These are phyloP conservation scores for Kockiozyma suomiensis DNA, from an alignment of 805 yeast genomes.

Conservation along the genomic window DNA sequence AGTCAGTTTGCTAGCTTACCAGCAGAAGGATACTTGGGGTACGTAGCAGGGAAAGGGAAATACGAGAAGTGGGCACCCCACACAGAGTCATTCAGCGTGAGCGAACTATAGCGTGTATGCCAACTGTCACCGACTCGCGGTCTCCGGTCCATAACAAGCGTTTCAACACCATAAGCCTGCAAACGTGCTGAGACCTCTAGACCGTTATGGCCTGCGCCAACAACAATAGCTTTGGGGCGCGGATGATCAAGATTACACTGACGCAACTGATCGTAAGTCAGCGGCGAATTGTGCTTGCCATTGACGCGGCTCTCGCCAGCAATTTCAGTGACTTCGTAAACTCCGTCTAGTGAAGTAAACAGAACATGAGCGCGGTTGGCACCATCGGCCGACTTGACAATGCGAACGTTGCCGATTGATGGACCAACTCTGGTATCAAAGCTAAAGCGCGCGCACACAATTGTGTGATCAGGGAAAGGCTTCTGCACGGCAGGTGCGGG, in stretches of 20 bases:
- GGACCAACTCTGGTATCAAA: constrained; percentile 27
- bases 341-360: constrained; percentile 24
- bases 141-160: no score
- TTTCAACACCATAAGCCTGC: no score
- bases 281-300: constrained; percentile 15
- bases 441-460: constrained; percentile 9
- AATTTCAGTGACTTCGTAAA: constrained; percentile 8
- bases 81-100: no score
- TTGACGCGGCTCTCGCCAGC: constrained; percentile 13
- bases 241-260: constrained; percentile 14
- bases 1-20: constrained; percentile 52
- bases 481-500: neutral
- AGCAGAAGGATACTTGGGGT: constrained; percentile 51
- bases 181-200: no score
- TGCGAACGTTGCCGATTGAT: constrained; percentile 11
- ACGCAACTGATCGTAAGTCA: constrained; percentile 8
- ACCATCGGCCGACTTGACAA: constrained; percentile 9
- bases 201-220: no score
- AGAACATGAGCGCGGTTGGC: constrained; percentile 15
- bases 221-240: no score
- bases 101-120: no score
- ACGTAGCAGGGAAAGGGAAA: constrained; percentile 48
- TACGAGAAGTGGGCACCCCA: no score
- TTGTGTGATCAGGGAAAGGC: constrained; percentile 3
- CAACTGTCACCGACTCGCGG: no score